phyloP scores from a whole-genome alignment of 2,329 filamentous ascomycete species.

The Coniochaeta hoffmannii region DNA sequence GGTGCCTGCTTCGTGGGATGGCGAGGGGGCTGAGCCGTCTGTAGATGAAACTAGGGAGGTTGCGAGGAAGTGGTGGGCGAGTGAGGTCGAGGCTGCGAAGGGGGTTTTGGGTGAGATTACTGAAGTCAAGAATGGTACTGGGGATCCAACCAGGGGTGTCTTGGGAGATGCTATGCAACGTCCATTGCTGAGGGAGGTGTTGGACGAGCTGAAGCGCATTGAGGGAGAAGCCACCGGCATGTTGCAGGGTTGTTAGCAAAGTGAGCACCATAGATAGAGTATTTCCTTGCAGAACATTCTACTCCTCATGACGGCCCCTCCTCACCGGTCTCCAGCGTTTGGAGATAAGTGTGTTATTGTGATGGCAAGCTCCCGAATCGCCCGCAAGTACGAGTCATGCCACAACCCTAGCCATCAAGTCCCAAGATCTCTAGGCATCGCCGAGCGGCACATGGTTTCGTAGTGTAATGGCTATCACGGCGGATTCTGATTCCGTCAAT shows the following conservation, averaged over 20 bases:
- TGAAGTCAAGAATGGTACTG: background rate
- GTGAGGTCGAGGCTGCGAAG: constrained; percentile 9
- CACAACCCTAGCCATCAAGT: background rate
- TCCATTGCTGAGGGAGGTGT: constrained; percentile 1
- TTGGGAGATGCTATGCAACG: background rate
- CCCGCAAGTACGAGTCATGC: too few relatives aligned
- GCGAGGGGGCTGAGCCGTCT: background rate
- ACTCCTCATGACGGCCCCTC: too few relatives aligned
- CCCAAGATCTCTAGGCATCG: background rate
- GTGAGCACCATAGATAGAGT: too few relatives aligned
- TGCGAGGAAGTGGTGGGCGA: constrained; percentile 8
- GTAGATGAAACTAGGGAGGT: constrained; percentile 2
- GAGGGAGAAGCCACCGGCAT: background rate
- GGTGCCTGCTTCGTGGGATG: constrained; percentile 4
- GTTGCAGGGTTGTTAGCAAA: too few relatives aligned
- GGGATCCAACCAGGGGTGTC: background rate
- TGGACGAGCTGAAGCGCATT: background rate
- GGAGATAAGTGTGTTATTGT: too few relatives aligned
- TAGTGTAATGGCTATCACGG: constrained; percentile 1
- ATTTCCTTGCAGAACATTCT: too few relatives aligned
- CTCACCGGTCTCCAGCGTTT: too few relatives aligned
- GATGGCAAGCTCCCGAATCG: too few relatives aligned
- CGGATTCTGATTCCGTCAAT: constrained; percentile 1
- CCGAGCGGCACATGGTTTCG: background rate
- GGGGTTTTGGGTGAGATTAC: background rate